Base-by-base conservation (phyloP, 2,329 filamentous ascomycete genomes). In the Colletotrichum godetiae region DNA sequence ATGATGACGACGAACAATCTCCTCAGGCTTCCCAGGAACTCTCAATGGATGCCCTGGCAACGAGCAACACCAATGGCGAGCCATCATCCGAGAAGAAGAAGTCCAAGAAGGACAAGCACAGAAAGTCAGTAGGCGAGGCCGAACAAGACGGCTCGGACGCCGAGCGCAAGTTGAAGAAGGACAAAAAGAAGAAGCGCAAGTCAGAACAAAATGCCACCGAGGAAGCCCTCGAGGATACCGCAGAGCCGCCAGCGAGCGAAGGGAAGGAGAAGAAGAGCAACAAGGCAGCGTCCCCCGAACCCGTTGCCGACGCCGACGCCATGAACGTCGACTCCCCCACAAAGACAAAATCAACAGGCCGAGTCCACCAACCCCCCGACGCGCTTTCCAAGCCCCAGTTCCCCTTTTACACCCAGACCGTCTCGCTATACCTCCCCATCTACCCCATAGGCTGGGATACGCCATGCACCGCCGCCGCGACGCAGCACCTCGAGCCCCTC, bases 341-440 rank as follows among this genome's bases (percentile, higher is more conserved):
- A 55, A 76, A 80, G 56, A 77, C 78, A 35, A 63, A 61, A 61
- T 75, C 79, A 31, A 78, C 79, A 4, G 77, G 81, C 33, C 80
- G 81, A 66, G 81, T 82, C 67, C 80, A 82, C 75, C 81, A 84
- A 42, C 78, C 80, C 56, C 79, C 84, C 69, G 81, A 84, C 64
- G 61, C 77, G 31, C 84, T 84, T 29, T 75, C 82, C 62, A 80
- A 83, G 71, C 82, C 82, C 62, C 84, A 82, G 75, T 93, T 93
- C 57, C 93, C 95, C 19, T 96, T 97, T 83, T 91, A 92, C 80
- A 90, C 91, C 33, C 92, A 96, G 79, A 95, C 93, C 27, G 90
- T 94, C 55, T 95, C 95, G 1, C 89, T 98, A 77, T 95, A 94
- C 84, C 88, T 95, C 75, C 90, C 93, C 1, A 87, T 97, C 75